Conservation (phyloP, 257 asterid species). For the Oldenlandia corymbosa region DNA sequence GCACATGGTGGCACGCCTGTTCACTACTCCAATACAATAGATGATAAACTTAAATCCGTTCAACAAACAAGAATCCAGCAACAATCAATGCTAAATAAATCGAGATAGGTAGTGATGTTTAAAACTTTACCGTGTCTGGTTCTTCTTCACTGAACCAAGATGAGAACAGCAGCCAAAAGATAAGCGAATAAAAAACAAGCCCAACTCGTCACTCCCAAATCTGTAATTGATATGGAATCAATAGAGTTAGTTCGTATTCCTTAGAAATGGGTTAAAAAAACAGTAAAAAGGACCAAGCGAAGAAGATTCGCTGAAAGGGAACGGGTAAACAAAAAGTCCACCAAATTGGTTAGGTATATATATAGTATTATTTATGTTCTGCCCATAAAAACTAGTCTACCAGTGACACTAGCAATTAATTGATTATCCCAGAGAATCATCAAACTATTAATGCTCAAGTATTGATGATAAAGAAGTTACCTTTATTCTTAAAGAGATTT, state of each 20-base stretch:
- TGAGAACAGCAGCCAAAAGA: slow-evolving; percentile 19
- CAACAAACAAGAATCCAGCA: neutral
- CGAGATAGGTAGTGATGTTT: neutral
- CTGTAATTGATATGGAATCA: slow-evolving; percentile 5
- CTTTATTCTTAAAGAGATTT: neutral
- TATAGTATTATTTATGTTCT: neutral
- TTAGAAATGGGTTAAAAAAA: too few species aligned
- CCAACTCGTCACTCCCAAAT: slow-evolving; percentile 9
- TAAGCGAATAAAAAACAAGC: slow-evolving; percentile 1
- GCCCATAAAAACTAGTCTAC: too few species aligned
- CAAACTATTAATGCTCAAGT: too few species aligned
- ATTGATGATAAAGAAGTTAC: neutral
- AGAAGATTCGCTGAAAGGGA: slow-evolving; percentile 1
- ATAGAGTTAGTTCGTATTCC: neutral
- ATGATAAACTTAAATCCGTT: neutral
- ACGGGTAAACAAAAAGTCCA: neutral
- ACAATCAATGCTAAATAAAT: neutral
- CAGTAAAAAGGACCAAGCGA: neutral
- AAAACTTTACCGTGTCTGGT: slow-evolving; percentile 14
- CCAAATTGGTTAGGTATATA: neutral
- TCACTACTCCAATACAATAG: too few species aligned
- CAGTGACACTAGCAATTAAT: too few species aligned
- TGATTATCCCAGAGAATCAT: too few species aligned
- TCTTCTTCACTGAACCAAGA: slow-evolving; percentile 14
- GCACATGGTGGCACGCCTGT: neutral